Conservation (phyloP, 179 eudicot genomes). For the Spergularia azorica region DNA sequence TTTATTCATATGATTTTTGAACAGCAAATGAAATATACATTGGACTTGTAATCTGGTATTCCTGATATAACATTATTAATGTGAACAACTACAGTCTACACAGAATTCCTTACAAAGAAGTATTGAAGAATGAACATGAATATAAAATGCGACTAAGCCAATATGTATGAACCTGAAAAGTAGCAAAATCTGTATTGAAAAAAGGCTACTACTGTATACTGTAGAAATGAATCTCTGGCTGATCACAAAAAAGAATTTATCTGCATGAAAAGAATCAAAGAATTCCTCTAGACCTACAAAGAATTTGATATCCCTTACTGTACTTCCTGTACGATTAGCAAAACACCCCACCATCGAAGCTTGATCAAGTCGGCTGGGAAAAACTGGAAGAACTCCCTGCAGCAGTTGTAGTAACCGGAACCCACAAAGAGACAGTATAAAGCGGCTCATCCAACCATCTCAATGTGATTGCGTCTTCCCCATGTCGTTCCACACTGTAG, state of each 20-base stretch:
- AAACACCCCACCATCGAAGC: not conserved
- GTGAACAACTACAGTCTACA: not conserved
- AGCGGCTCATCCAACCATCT: constrained; percentile 87
- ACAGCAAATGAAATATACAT: not conserved
- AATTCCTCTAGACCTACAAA: constrained; percentile 42
- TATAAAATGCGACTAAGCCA: not conserved
- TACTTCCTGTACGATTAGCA: constrained; percentile 18
- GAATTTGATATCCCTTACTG: constrained; percentile 26
- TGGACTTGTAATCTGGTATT: not conserved
- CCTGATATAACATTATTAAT: not conserved
- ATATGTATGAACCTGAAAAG: constrained; percentile 11
- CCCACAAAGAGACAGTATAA: constrained; percentile 81
- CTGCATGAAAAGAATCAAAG: constrained; percentile 44
- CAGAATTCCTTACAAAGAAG: constrained; percentile 21
- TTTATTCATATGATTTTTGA: not conserved
- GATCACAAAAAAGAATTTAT: constrained; percentile 27
- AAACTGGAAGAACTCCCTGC: constrained; percentile 60
- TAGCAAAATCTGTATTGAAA: constrained; percentile 5
- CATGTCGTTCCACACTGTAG: constrained; percentile 52
- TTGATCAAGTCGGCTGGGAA: constrained; percentile 46
- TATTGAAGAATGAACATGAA: constrained; percentile 27
- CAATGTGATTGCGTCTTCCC: constrained; percentile 48
- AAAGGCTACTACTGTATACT: constrained; percentile 12
- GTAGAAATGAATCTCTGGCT: constrained; percentile 23
- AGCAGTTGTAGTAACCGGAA: constrained; percentile 45